These are phyloP conservation scores for Cryphonectria parasitica DNA, from an alignment of 2,329 filamentous ascomycete genomes.

Conservation along the genomic window DNA sequence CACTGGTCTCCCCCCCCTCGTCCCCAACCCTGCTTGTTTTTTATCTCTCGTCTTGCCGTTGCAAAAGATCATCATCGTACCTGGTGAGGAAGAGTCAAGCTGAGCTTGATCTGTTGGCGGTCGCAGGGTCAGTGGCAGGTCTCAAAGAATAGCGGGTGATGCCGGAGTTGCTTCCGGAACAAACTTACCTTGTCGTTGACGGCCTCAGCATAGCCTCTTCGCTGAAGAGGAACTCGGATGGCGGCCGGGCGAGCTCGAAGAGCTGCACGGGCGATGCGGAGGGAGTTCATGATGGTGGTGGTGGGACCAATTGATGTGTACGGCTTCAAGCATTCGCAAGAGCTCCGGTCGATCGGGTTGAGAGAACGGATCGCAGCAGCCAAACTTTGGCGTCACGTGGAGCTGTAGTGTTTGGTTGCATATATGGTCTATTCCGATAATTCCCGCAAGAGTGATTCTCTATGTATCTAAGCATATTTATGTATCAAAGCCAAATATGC, in stretches of 20 bases:
- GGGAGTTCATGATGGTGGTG: slow-evolving; percentile 80
- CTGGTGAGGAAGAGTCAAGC: slow-evolving; percentile 96
- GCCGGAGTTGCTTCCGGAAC: slow-evolving; percentile 28
- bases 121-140: slow-evolving; percentile 25
- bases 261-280: slow-evolving; percentile 83
- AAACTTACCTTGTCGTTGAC: slow-evolving; percentile 76
- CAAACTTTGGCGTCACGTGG: slow-evolving; percentile 29
- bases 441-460: background rate
- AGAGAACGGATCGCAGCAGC: slow-evolving; percentile 24
- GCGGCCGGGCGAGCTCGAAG: slow-evolving; percentile 80
- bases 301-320: slow-evolving; percentile 51
- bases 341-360: slow-evolving; percentile 41
- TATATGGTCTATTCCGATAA: background rate
- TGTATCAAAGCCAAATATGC: background rate
- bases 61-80: slow-evolving; percentile 62
- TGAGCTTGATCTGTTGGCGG: slow-evolving; percentile 81
- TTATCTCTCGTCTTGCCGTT: background rate
- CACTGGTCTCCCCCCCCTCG: background rate
- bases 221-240: slow-evolving; percentile 76
- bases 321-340: slow-evolving; percentile 45
- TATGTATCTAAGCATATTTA: background rate
- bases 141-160: slow-evolving; percentile 15
- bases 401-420: background rate
- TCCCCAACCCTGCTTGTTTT: background rate
- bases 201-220: slow-evolving; percentile 89